Evolutionary conservation across 208 protist genomes (phyloP).

Genomic region (Acanthamoeba healyi): DNA sequence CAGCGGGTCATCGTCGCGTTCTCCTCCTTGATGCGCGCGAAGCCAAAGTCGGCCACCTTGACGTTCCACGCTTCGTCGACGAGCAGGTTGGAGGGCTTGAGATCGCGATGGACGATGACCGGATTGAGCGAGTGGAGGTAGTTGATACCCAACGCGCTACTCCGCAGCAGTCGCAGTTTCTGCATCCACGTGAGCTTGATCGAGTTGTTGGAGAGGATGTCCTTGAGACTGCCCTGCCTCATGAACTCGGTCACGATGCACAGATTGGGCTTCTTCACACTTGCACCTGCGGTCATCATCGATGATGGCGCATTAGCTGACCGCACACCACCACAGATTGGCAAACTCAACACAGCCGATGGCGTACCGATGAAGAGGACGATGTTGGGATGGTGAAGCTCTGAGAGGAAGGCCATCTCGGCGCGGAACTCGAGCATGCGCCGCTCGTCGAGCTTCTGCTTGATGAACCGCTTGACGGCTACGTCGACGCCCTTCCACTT

Average conservation of each 20-base stretch:
- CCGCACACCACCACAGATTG: neutral
- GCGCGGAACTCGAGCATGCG: constrained; percentile 23
- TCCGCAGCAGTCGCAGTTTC: neutral
- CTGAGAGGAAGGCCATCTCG: constrained; percentile 38
- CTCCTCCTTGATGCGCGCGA: constrained; percentile 28
- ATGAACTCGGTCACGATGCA: constrained; percentile 64
- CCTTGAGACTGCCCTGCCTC: constrained; percentile 42
- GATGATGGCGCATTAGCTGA: no score
- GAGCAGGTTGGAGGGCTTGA: constrained; percentile 25
- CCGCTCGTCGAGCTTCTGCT: constrained; percentile 35
- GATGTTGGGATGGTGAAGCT: constrained; percentile 45
- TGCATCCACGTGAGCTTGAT: constrained; percentile 23
- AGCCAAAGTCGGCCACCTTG: constrained; percentile 40
- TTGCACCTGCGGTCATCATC: neutral
- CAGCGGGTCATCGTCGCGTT: constrained; percentile 51
- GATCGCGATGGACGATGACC: constrained; percentile 20
- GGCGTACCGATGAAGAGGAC: neutral
- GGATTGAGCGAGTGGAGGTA: constrained; percentile 48
- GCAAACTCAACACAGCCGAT: neutral
- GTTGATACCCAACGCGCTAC: neutral
- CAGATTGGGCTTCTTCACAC: constrained; percentile 37
- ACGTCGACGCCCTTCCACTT: constrained; percentile 4
- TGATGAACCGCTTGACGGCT: constrained; percentile 76
- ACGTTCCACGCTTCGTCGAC: constrained; percentile 38
- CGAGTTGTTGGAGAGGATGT: constrained; percentile 22